Evolutionary conservation across 768 basidiomycete genomes (phyloP).

Genomic region (Podaxis sp.): DNA sequence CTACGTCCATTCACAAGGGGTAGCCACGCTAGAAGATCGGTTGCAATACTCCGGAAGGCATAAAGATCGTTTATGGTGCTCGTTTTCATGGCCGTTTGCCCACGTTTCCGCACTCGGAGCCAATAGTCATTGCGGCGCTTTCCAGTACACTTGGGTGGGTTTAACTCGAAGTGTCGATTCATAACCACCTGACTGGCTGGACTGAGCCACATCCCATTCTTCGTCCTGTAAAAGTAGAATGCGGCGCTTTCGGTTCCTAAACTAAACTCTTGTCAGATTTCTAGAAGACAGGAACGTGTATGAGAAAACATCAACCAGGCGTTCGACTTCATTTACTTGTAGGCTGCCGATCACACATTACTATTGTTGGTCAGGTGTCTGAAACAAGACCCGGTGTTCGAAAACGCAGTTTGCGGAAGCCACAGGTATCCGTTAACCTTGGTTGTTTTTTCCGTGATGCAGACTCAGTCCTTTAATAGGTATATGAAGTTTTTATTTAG

Average conservation of each 20-base stretch:
- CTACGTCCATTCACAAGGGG: no score
- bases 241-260: background rate
- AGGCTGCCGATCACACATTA: no score
- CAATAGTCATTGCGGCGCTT: background rate
- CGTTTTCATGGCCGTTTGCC: background rate
- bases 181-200: background rate
- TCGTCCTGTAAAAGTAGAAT: background rate
- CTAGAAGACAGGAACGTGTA: background rate
- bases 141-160: background rate
- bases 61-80: background rate
- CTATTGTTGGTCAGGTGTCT: no score
- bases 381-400: no score
- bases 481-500: no score
- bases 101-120: background rate
- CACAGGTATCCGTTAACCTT: no score
- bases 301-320: background rate
- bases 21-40: no score
- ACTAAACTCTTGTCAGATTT: background rate
- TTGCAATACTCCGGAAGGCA: background rate
- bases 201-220: background rate
- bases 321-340: background rate
- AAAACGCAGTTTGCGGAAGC: no score
- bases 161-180: background rate
- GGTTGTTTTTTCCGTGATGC: no score
- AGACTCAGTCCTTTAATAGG: no score